Conservation (phyloP, 805 yeast genomes). For the Hyphopichia homilentoma region DNA sequence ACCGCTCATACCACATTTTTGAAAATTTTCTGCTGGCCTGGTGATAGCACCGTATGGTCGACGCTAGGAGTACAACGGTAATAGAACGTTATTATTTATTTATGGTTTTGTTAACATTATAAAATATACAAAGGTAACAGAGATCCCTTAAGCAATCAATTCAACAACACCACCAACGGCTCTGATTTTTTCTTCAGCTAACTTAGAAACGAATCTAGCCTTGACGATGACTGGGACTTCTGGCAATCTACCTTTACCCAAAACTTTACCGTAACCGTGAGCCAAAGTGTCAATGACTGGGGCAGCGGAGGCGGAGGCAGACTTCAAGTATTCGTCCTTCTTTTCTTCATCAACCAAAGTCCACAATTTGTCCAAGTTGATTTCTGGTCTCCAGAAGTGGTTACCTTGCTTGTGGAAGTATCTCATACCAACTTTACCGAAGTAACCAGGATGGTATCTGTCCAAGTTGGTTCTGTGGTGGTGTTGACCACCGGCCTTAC, state of each 20-base stretch:
- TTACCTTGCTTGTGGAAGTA: conserved; percentile 93
- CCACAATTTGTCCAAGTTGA: conserved; percentile 99
- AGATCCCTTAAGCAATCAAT: conserved; percentile 95
- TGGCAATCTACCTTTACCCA: conserved; percentile 99
- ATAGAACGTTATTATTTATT: too few species aligned
- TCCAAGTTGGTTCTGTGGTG: conserved; percentile 99
- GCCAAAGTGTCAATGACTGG: conserved; percentile 99
- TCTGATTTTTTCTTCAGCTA: conserved; percentile 99
- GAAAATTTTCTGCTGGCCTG: too few species aligned
- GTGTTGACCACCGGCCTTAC: conserved; percentile 99
- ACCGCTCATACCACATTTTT: too few species aligned
- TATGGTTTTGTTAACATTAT: too few species aligned
- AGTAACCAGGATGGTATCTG: conserved; percentile 99
- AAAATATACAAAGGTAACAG: too few species aligned
- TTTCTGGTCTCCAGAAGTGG: conserved; percentile 97
- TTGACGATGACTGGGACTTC: conserved; percentile 97
- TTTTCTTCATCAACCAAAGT: conserved; percentile 88
- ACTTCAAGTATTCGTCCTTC: conserved; percentile 89
- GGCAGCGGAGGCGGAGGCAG: conserved; percentile 84
- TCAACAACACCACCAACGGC: conserved; percentile 99
- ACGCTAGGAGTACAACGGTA: too few species aligned
- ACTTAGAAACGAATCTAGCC: conserved; percentile 98
- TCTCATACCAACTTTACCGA: conserved; percentile 99
- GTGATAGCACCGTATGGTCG: too few species aligned
- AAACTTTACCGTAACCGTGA: conserved; percentile 99